Base-by-base conservation (phyloP, 176 grass and related monocot genomes). In the Phoenix roebelenii region DNA sequence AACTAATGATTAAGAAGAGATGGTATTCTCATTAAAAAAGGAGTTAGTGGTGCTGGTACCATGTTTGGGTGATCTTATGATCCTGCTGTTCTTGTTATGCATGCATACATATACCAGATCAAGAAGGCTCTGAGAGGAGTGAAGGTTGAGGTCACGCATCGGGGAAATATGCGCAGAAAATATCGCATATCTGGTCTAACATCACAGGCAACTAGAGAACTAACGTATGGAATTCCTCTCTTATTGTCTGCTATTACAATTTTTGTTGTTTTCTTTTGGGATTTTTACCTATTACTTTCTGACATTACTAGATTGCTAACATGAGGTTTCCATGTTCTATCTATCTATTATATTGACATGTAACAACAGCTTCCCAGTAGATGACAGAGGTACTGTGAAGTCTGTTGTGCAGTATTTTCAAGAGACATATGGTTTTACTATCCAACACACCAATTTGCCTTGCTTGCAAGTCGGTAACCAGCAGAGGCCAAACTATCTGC, bases 371-470 rank as follows among this genome's bases (percentile, higher is more conserved):
- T 97, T 97, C 28, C 84, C 87, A 23, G 67, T 97, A 16, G 87
- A 97, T 73, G 78, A 97, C 65, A 79, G 75, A 25, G 87, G 87
- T 20, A 83, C 78, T 18, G 44, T 97, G 73, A 97, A 97, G 51
- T 97, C 81, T 5, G 93, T 97, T 65, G 70, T 97, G 58, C 84
- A 97, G 65, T 91, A 97, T 76, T 97, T 97, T 77, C 87, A 85
- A 80, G 93, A 97, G 73, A 97, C 87, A 63, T 91, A 97, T 83
- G 87, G 81, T 29, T 97, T 91, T 69, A 73, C 75, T 39, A 88
- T 97, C 58, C 84, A 97, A 57, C 93, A 97, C 64, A 91, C 81
- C 28, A 80, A 88, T 62, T 75, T 97, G 7, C 93, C 93, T 18
- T 97, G 93, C 54, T 72, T 97, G 0, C 81, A 88, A 78, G 93